Base-by-base conservation (phyloP, 75 land plant species). In the Sequoiadendron giganteum region DNA sequence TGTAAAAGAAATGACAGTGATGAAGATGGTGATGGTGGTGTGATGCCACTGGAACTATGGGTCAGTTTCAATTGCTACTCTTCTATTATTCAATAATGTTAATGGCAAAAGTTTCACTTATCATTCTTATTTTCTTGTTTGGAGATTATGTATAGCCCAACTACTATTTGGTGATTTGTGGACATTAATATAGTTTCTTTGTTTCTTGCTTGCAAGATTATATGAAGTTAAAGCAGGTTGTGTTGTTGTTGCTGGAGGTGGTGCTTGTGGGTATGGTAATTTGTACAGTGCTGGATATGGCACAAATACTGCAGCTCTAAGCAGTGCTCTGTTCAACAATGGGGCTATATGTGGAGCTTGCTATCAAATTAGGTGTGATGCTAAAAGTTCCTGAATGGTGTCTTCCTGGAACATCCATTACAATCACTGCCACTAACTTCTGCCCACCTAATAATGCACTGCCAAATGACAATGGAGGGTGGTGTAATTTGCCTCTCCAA, bases 211-310 rank as follows among this genome's bases (percentile, higher is more conserved):
- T 30, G 6, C n/a, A 3, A 70, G 10, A n/a, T 70, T 28, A 10
- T n/a, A 30, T 28, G n/a, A 70, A n/a, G 0, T 30, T 30, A 45
- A 56, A 55, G 15, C 2, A 28, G 28, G 30, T 68, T 68, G 3
- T 6, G 42, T 19, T 39, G 19, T 39, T 21, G 10, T 39, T 40
- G 15, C 0, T 84, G 34, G 39, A 84, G 92, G 88, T 58, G 92
- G 92, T 18, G 93, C 93, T 28, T 92, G 93, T 76, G 93, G 91
- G 25, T 92, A 91, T 49, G 89, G 91, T 45, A 86, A 88, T 65
- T 8, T 90, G 83, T 86, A 54, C 65, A 70, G 45, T 52, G 49
- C 8, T 3, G 94, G 94, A 28, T 93, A 93, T 43, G 91, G 93
- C 3, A 42, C 77, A 19, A 85, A 73, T n/a, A 92, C 93, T 10